Evolutionary conservation across 352 stramenopile genomes (phyloP).

Genomic region (Pythium biforme): DNA sequence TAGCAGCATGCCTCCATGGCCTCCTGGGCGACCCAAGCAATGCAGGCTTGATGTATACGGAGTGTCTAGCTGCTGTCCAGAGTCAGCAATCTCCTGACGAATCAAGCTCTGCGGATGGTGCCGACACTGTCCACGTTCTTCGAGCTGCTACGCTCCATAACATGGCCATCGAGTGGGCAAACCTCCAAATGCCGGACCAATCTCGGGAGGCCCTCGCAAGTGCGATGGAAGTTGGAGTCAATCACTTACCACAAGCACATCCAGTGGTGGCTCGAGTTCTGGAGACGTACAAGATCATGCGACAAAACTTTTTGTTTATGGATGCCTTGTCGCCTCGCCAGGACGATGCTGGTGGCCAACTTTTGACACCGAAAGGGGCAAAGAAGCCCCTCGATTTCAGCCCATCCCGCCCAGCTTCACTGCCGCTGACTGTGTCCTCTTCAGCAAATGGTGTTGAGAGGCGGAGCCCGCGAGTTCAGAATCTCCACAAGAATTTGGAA

Average conservation of each 20-base stretch:
- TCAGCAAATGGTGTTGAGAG: conserved; percentile 2
- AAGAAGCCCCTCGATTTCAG: conserved; percentile 1
- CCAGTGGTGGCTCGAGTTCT: conserved; percentile 53
- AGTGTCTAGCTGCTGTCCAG: conserved; percentile 44
- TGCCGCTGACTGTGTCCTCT: not conserved
- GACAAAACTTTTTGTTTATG: conserved; percentile 60
- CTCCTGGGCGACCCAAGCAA: conserved; percentile 56
- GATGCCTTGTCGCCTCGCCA: conserved; percentile 5
- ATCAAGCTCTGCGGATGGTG: not conserved
- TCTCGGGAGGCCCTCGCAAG: conserved; percentile 52
- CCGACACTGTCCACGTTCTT: conserved; percentile 50
- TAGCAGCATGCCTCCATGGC: conserved; percentile 57
- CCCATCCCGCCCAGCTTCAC: not conserved
- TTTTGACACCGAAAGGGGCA: not conserved
- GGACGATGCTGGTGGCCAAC: not conserved
- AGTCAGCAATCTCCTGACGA: conserved; percentile 29
- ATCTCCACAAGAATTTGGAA: conserved; percentile 17
- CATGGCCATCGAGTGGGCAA: conserved; percentile 70
- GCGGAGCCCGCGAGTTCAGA: conserved; percentile 26
- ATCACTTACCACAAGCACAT: conserved; percentile 48
- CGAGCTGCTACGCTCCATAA: conserved; percentile 67
- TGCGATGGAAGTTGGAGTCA: conserved; percentile 63
- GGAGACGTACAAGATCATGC: conserved; percentile 71
- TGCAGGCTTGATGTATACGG: conserved; percentile 62
- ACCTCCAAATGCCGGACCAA: conserved; percentile 59